These are phyloP conservation scores for Beverwykella pulmonaria DNA, from an alignment of 495 filamentous ascomycete species.

Conservation along the genomic window DNA sequence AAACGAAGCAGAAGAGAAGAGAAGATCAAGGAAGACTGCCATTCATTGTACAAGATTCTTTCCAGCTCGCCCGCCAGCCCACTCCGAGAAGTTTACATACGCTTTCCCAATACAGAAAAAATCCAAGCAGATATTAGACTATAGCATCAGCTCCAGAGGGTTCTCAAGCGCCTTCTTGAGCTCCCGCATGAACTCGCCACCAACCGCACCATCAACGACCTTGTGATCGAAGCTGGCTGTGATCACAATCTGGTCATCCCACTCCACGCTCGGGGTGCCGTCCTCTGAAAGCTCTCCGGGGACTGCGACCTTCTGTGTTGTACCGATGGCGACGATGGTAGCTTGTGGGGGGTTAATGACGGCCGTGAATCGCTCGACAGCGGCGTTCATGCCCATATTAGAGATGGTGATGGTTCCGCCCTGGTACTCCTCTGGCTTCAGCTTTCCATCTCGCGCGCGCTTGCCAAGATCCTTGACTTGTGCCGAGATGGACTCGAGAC, in stretches of 20 bases:
- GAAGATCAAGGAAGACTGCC: background rate
- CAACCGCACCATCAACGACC: constrained; percentile 90
- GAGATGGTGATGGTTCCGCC: constrained; percentile 98
- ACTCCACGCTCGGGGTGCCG: constrained; percentile 67
- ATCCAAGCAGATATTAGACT: constrained; percentile 34
- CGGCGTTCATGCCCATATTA: constrained; percentile 99
- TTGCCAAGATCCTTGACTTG: constrained; percentile 94
- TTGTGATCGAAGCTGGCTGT: constrained; percentile 98
- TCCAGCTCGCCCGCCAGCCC: background rate
- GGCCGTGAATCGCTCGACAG: constrained; percentile 96
- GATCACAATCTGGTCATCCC: constrained; percentile 95
- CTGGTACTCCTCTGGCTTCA: constrained; percentile 99
- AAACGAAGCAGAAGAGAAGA: constrained; percentile 3
- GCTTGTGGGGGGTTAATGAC: constrained; percentile 99
- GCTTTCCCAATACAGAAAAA: background rate
- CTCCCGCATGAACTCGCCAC: constrained; percentile 95
- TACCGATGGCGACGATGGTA: constrained; percentile 92
- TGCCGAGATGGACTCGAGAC: constrained; percentile 82
- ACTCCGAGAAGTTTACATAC: constrained; percentile 16
- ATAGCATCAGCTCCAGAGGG: constrained; percentile 91
- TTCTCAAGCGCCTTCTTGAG: constrained; percentile 98
- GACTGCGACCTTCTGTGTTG: constrained; percentile 89
- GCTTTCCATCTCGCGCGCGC: constrained; percentile 94
- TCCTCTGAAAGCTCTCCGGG: constrained; percentile 85
- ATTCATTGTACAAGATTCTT: constrained; percentile 32